Conservation (phyloP, 129 eudicot genomes). For the Escallonia herrerae region DNA sequence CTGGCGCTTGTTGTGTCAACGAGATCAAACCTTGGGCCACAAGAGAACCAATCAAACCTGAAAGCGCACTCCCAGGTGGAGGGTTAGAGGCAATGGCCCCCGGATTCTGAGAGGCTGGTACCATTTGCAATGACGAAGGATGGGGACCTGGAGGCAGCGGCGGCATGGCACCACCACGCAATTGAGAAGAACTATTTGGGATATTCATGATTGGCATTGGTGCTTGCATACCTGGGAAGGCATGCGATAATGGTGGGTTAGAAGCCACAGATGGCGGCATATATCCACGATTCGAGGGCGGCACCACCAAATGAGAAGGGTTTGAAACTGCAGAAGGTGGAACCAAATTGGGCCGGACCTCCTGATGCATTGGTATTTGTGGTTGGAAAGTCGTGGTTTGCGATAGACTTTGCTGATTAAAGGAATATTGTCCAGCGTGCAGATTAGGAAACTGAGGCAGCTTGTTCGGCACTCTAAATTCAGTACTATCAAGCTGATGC, state of each 20-base stretch:
- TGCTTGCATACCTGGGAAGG: constrained; percentile 32
- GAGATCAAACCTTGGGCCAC: constrained; percentile 82
- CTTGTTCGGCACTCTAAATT: constrained; percentile 18
- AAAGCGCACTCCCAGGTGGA: constrained; percentile 40
- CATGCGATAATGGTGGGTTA: constrained; percentile 11
- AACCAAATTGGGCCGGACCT: constrained; percentile 33
- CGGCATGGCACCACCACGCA: constrained; percentile 33
- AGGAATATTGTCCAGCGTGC: constrained; percentile 14
- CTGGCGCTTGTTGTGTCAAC: constrained; percentile 39
- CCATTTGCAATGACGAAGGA: constrained; percentile 25
- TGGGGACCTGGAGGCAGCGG: constrained; percentile 50
- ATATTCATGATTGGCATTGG: constrained; percentile 23
- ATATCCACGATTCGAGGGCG: constrained; percentile 40
- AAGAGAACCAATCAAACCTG: constrained; percentile 65
- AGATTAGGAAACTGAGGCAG: constrained; percentile 28
- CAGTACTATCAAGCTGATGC: constrained; percentile 21
- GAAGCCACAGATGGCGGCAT: constrained; percentile 25
- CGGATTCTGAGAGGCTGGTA: constrained; percentile 31
- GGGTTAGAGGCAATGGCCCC: constrained; percentile 34
- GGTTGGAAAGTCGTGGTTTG: constrained; percentile 30
- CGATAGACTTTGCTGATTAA: constrained; percentile 26
- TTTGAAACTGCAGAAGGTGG: constrained; percentile 24
- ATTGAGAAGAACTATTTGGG: constrained; percentile 27
- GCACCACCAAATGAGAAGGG: constrained; percentile 22
- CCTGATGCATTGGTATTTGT: constrained; percentile 35